These are phyloP conservation scores for Penicillium tannophilum DNA, from an alignment of 495 filamentous ascomycete species.

Conservation along the genomic window DNA sequence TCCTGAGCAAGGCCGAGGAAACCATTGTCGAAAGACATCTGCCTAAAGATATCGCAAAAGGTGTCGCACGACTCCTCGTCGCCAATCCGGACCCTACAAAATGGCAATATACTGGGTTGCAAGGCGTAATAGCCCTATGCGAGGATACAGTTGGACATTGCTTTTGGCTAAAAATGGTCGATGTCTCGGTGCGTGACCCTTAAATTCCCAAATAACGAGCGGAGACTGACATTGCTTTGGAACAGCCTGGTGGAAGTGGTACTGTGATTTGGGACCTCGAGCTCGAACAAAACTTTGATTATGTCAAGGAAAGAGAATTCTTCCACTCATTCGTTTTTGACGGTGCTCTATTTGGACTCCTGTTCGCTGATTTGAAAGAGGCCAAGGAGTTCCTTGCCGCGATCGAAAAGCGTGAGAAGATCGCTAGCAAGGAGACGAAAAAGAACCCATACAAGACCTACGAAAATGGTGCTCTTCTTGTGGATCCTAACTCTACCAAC, in stretches of 20 bases:
- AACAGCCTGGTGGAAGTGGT: constrained; percentile 73
- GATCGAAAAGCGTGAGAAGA: constrained; percentile 91
- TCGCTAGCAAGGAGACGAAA: constrained; percentile 81
- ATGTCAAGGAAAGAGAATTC: constrained; percentile 94
- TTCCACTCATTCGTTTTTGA: constrained; percentile 98
- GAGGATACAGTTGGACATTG: constrained; percentile 91
- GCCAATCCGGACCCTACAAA: constrained; percentile 80
- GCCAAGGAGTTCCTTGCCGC: constrained; percentile 93
- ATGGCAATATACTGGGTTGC: constrained; percentile 95
- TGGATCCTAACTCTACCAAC: constrained; percentile 31
- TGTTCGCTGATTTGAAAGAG: constrained; percentile 95
- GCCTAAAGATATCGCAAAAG: constrained; percentile 87
- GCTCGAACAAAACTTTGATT: constrained; percentile 89
- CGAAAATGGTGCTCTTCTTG: not conserved
- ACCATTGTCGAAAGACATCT: constrained; percentile 89
- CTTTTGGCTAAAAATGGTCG: constrained; percentile 95
- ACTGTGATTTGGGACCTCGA: constrained; percentile 99
- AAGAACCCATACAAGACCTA: constrained; percentile 60
- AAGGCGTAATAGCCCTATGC: constrained; percentile 89
- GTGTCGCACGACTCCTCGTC: constrained; percentile 91
- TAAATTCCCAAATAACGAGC: not conserved
- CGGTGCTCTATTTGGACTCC: constrained; percentile 78
- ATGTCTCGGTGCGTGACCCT: constrained; percentile 75
- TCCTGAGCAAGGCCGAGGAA: constrained; percentile 84
- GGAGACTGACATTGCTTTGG: constrained; percentile 15